Base-by-base conservation (phyloP, 108 stramenopile species). In the Ochromonas danica region DNA sequence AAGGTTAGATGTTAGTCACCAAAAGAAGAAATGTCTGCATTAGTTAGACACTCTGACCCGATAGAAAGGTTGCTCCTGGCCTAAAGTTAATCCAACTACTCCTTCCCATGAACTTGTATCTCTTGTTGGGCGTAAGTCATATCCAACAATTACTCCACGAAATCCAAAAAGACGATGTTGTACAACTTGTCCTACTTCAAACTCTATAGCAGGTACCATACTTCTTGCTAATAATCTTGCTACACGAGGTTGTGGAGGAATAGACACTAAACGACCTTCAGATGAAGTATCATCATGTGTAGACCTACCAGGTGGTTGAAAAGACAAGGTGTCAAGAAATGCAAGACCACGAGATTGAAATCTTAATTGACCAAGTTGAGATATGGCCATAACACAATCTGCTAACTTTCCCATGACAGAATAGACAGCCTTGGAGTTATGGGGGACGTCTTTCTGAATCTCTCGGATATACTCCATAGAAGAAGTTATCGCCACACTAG, bases 51-150 rank as follows among this genome's bases (percentile, higher is more conserved):
- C 3, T 6, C 45, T 51, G 6, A 67, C 27, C 3, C 31, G 17
- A 67, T 67, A 67, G 25, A 67, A 67, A 31, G 63, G 63, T 67
- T 67, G 63, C 35, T 67, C 63, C 25, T 67, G 63, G 6, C 63
- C 63, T 31, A 28, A 25, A 3, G 63, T 6, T 14, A 67, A 33
- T 31, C 25, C 33, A 36, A 28, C 31, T 14, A 67, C 33, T 35
- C 14, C 27, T 67, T 36, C 63, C 63, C 63, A 67, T 25, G 30
- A 3, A 6, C 3, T 67, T 6, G 33, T 36, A 36, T 36, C 25
- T 31, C 17, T 33, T 31, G 63, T 14, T 35, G 63, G 63, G 3
- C 63, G 17, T 67, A 14, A 25, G 31, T 67, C 63, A 67, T 67
- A 67, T 36, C 63, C 63, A 67, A 28, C 35, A 6, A 67, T 33